Conservation (phyloP, 768 basidiomycete species). For the Pulveroboletus ravenelii region DNA sequence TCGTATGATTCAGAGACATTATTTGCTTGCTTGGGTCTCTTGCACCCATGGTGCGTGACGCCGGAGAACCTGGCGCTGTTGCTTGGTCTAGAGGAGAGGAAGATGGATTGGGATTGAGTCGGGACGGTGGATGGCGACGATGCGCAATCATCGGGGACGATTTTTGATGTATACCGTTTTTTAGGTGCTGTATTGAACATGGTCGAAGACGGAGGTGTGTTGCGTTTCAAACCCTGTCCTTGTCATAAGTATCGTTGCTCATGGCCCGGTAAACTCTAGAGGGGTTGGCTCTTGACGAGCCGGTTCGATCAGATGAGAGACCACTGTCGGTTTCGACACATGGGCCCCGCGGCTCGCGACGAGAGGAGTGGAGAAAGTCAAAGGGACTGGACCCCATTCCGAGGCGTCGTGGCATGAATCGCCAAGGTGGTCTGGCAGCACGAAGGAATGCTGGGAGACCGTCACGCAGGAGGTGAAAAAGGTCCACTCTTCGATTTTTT, state of each 20-base stretch:
- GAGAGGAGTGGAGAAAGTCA: slow-evolving; percentile 78
- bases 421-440: slow-evolving; percentile 58
- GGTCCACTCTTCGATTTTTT: neutral
- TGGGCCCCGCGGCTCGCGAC: slow-evolving; percentile 68
- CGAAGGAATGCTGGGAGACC: slow-evolving; percentile 66
- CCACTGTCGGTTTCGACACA: slow-evolving; percentile 69
- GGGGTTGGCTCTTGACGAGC: slow-evolving; percentile 51
- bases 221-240: neutral
- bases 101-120: neutral
- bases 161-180: slow-evolving; percentile 16
- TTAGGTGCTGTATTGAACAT: slow-evolving; percentile 15
- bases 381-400: slow-evolving; percentile 64
- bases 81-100: neutral
- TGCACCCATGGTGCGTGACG: slow-evolving; percentile 46
- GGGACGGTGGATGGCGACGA: neutral
- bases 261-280: slow-evolving; percentile 30
- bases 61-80: slow-evolving; percentile 35
- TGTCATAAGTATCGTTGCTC: neutral
- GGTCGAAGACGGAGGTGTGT: slow-evolving; percentile 21
- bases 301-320: slow-evolving; percentile 21
- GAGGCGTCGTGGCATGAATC: slow-evolving; percentile 53
- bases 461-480: slow-evolving; percentile 58
- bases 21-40: slow-evolving; percentile 48
- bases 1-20: slow-evolving; percentile 38
- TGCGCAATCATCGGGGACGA: neutral